A percentile compares a stretch with the other conserved stretches of the same genome.
These are phyloP conservation scores for Tetrahymena thermophila DNA, from an alignment of 73 alveolate genomes.

Conservation along the genomic window DNA sequence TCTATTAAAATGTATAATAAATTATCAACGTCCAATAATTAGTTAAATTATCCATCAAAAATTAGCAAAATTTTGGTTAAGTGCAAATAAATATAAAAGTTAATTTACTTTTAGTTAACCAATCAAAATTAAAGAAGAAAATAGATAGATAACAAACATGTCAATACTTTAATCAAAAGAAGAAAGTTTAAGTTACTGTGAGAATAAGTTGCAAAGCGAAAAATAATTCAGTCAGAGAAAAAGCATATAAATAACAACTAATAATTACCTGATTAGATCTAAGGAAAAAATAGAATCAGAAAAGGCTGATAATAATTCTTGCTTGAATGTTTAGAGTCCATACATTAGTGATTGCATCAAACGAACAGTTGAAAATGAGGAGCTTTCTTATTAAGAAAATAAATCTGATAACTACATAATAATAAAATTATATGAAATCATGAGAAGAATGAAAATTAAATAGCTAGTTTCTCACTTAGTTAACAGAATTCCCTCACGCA, in stretches of 20 bases:
- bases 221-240: not conserved
- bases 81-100: not conserved
- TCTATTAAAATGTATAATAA: too few species aligned
- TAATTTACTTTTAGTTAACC: not conserved
- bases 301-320: not conserved
- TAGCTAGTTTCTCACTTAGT: not conserved
- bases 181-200: not conserved
- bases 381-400: not conserved
- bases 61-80: too few species aligned
- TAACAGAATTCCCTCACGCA: not conserved
- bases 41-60: too few species aligned
- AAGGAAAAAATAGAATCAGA: not conserved
- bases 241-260: not conserved
- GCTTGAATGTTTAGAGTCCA: not conserved
- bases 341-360: not conserved
- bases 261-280: not conserved
- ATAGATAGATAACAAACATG: not conserved
- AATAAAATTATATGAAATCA: not conserved
- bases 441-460: not conserved
- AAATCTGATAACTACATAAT: not conserved
- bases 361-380: not conserved
- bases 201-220: not conserved
- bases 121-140: not conserved
- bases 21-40: too few species aligned
- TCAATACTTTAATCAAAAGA: not conserved